These are phyloP conservation scores for Ceratocystis destructans DNA, from an alignment of 2,329 filamentous ascomycete genomes.

Conservation along the genomic window DNA sequence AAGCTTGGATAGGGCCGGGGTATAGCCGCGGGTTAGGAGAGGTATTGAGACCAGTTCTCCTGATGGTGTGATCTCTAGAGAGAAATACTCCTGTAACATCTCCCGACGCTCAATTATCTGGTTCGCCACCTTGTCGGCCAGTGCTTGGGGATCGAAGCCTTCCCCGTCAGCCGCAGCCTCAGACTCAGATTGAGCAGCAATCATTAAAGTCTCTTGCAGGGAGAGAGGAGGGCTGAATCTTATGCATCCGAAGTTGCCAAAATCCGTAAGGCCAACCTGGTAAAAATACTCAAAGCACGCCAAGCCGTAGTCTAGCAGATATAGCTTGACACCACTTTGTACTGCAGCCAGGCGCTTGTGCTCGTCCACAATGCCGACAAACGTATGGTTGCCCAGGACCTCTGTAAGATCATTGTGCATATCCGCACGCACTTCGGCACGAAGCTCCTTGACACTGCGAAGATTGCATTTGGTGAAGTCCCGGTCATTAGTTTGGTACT, in stretches of 20 bases:
- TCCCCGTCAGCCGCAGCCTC: constrained; percentile 31
- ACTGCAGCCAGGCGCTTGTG: constrained; percentile 77
- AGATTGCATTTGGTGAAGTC: constrained; percentile 59
- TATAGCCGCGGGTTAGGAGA: constrained; percentile 77
- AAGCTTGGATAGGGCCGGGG: constrained; percentile 70
- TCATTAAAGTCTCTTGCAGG: constrained; percentile 53
- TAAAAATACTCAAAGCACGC: constrained; percentile 85
- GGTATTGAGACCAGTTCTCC: constrained; percentile 71
- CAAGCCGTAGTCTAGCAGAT: constrained; percentile 84
- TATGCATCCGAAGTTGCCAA: constrained; percentile 83
- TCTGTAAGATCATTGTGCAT: constrained; percentile 81
- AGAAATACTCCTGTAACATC: constrained; percentile 90
- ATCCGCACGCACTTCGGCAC: constrained; percentile 61
- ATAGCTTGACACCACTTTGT: constrained; percentile 83
- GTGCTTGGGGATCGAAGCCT: constrained; percentile 51
- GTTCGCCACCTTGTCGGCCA: constrained; percentile 50
- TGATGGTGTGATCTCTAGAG: constrained; percentile 62
- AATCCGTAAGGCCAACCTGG: constrained; percentile 85
- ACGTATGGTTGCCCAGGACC: constrained; percentile 75
- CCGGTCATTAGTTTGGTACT: constrained; percentile 60
- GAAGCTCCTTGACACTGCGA: constrained; percentile 73
- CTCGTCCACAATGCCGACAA: constrained; percentile 86
- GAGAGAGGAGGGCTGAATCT: constrained; percentile 63
- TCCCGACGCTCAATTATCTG: constrained; percentile 64
- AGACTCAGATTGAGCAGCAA: constrained; percentile 61